Evolutionary conservation across 179 eudicot species (phyloP), one percentile per base, ranked within the genome.

Genomic region (Patellifolia procumbens): DNA sequence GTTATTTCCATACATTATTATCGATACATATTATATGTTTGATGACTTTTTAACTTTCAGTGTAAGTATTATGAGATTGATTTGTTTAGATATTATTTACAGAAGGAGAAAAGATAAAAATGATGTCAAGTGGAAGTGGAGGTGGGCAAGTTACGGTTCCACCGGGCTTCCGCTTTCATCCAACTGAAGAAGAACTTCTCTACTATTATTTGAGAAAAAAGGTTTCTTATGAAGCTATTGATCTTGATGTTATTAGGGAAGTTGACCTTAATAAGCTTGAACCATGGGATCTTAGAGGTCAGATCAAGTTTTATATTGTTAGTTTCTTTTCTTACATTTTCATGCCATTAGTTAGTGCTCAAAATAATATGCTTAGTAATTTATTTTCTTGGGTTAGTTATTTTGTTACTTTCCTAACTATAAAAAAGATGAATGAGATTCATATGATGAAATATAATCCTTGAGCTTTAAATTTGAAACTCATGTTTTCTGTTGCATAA

Each of bases 261-360:
- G 91, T 94, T 63, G 98, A 94, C 85, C 97, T 94, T 82, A 94
- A 94, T 85, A 94, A 85, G 82, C 92, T 94, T 56, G 98, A 94
- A 84, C 98, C 98, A 60, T 94, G 98, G 98, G 98, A 94, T 75
- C 96, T 94, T 78, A 92, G 91, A 89, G 98, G 98, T 91, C 24
- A 37, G 79, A 39, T 48, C 5, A 48, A 26, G 2, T 39, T 2
- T 28, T 68, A 24, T 26, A 26, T 68, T 15, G 0, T 45, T 43
- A 28, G 20, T 4, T 3, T 68, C 13, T 0, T 32, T 45, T 39
- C 22, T 42, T 24, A 3, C 20, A 15, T n/a, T n/a, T n/a, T n/a
- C n/a, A n/a, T n/a, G n/a, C n/a, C n/a, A n/a, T n/a, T n/a, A n/a
- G n/a, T n/a, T n/a, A n/a, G n/a, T n/a, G n/a, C n/a, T n/a, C n/a